phyloP scores from a whole-genome alignment of 2,329 filamentous ascomycete genomes.

The Alternaria arbusti region DNA sequence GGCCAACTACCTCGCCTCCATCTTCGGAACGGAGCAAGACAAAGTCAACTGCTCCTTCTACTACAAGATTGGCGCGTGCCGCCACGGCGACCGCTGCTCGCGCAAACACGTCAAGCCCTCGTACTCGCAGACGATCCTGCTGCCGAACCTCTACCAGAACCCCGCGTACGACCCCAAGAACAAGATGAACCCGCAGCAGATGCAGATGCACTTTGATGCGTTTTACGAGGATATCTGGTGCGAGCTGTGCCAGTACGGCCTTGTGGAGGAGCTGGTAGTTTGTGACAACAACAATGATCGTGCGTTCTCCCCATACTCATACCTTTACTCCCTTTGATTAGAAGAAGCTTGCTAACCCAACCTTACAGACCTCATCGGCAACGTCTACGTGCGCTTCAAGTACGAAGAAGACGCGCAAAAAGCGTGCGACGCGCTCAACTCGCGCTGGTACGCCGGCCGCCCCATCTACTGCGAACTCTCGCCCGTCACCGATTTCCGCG shows the following conservation, averaged over 20 bases:
- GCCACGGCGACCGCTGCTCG: conserved; percentile 96
- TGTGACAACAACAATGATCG: conserved; percentile 99
- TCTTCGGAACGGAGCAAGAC: conserved; percentile 99
- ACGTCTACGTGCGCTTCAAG: conserved; percentile 99
- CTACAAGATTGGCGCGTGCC: conserved; percentile 99
- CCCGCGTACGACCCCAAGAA: conserved; percentile 95
- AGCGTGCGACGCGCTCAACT: conserved; percentile 93
- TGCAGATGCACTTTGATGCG: conserved; percentile 99
- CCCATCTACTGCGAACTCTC: conserved; percentile 98
- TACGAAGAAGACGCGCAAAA: conserved; percentile 96
- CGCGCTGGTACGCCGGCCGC: conserved; percentile 93
- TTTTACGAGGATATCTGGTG: conserved; percentile 99
- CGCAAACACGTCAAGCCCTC: conserved; percentile 99
- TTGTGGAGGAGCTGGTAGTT: conserved; percentile 96
- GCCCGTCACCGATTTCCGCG: conserved; percentile 96
- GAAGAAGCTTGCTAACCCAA: conserved; percentile 10
- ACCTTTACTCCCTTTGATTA: no score
- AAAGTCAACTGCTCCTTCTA: conserved; percentile 99
- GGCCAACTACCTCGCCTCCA: conserved; percentile 98
- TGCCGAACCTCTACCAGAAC: conserved; percentile 99
- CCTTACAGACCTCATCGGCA: conserved; percentile 83
- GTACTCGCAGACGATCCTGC: conserved; percentile 95
- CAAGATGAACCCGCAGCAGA: conserved; percentile 94
- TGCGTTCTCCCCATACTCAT: conserved; percentile 37
- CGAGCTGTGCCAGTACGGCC: conserved; percentile 97